Percentiles rank a stretch among this genome's conserved stretches.
phyloP scores from a whole-genome alignment of 495 filamentous ascomycete species.

The Tetracladium marchalianum region DNA sequence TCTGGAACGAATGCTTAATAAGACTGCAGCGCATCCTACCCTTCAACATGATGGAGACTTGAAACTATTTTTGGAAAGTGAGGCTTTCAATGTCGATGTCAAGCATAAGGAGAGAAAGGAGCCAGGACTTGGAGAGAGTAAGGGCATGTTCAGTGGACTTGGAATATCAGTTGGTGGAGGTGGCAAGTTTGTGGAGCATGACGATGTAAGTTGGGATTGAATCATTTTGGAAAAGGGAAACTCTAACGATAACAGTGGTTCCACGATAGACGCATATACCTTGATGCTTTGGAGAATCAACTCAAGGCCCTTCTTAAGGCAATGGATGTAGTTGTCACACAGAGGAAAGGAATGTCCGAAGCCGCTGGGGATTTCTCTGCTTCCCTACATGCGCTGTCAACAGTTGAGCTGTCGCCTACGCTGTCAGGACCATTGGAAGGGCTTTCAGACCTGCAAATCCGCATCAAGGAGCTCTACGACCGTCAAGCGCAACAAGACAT shows the following conservation, averaged over 20 bases:
- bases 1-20: constrained; percentile 94
- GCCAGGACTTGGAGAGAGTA: constrained; percentile 75
- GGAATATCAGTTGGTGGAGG: constrained; percentile 63
- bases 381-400: constrained; percentile 79
- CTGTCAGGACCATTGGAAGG: constrained; percentile 82
- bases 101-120: constrained; percentile 96
- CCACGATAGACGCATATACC: constrained; percentile 87
- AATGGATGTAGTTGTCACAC: constrained; percentile 81
- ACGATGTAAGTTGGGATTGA: constrained; percentile 61
- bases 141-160: constrained; percentile 82
- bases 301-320: constrained; percentile 89
- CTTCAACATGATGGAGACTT: constrained; percentile 89
- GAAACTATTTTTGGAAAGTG: constrained; percentile 94
- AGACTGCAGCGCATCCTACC: constrained; percentile 79
- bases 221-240: not conserved
- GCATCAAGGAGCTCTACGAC: constrained; percentile 90
- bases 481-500: constrained; percentile 97
- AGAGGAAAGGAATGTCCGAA: constrained; percentile 87
- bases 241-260: constrained; percentile 60
- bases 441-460: constrained; percentile 83
- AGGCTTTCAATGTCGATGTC: constrained; percentile 88
- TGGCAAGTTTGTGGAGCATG: constrained; percentile 93
- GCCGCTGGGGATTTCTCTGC: constrained; percentile 86
- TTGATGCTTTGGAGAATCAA: constrained; percentile 91
- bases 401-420: constrained; percentile 80